Evolutionary conservation across 148 eudicot species (phyloP), one percentile per base, ranked within the genome.

Genomic region (Rhododendron simsii): DNA sequence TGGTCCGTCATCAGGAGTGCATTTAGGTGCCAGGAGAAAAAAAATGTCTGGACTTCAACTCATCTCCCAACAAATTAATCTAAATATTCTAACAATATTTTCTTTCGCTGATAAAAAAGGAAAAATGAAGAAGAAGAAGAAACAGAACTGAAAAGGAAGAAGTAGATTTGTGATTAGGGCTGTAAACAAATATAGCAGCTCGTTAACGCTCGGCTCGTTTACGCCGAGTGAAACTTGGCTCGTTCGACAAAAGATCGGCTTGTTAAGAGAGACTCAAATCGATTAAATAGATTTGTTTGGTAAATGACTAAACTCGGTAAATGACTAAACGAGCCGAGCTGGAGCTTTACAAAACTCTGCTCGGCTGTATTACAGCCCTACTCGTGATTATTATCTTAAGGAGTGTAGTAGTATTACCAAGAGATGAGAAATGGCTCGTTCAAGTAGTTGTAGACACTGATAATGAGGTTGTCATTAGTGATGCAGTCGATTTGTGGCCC

Each of bases 401-500:
- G 61, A 55, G 18, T 55, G 14, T 86, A 26, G 77, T 41, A 73
- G 41, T 30, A 39, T 81, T 91, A 96, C 99, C 99, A 97, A 89
- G 99, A 94, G 80, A 97, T 84, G 76, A 98, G 98, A 90, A 98
- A 94, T 28, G 99, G 99, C 87, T 98, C 98, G 53, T 89, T 90
- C 88, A 98, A 91, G 88, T 91, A 89, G 90, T 98, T 98, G 87
- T 90, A 90, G 53, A 98, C 98, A 90, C 93, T 98, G 86, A 98
- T 94, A 81, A 98, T 86, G 87, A 98, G 91, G 88, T 98, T 98
- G 57, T 98, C 98, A 90, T 98, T 98, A 50, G 99, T 98, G 11
- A 98, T 96, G 85, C 98, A 95, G 88, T 94, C 95, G 59, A 98
- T 98, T 78, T 90, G 89, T 41, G 99, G 99, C 86, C 99, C 99